Base-by-base conservation (phyloP, 2,329 filamentous ascomycete genomes). In the Xylariaceae sp. region DNA sequence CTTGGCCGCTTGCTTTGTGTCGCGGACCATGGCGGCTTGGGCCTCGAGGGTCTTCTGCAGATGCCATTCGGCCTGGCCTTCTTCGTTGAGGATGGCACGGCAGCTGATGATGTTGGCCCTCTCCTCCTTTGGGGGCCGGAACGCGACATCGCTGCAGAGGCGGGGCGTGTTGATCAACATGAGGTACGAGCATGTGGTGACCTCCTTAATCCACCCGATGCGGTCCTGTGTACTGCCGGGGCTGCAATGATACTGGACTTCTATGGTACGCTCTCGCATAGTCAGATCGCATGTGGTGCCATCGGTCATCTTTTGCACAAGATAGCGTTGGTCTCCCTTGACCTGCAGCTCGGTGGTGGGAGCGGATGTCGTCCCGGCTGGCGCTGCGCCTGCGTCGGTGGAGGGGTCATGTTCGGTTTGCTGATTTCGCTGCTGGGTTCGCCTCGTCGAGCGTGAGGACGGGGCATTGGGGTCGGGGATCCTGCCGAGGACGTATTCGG, bases 151-250 rank as follows among this genome's bases (percentile, higher is more conserved):
- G 63, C 86, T 82, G 71, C 91, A 96, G 11, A 96, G 81, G 1
- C 90, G 84, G 0, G 90, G 89, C 0, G 91, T 96, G 65, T 95
- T 87, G 55, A 96, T 82, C 31, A 95, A 83, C 90, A 96, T 96
- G 47, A 96, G 76, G 65, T 96, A 96, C 11, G 89, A 83, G 71
- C 91, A 96, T 11, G 90, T 96, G 2, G 86, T 87, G 1, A 92
- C 83, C 67, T 96, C 91, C 68, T 96, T 96, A 70, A 96, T 95
- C 83, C 89, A 90, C 39, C 86, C 86, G 60, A 96, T 96, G 42
- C 86, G 82, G 66, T 95, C 86, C 42, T 74, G 76, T 2, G 81
- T 81, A 31, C 83, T 76, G 43, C 87, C 85, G 0, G 89, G 89
- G 60, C 89, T 86, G 71, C 90, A 96, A 65, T 83, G 81, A 58